These are phyloP conservation scores for Coemansia sp. DNA, from an alignment of 192 early-diverging fungal genomes.

Conservation along the genomic window DNA sequence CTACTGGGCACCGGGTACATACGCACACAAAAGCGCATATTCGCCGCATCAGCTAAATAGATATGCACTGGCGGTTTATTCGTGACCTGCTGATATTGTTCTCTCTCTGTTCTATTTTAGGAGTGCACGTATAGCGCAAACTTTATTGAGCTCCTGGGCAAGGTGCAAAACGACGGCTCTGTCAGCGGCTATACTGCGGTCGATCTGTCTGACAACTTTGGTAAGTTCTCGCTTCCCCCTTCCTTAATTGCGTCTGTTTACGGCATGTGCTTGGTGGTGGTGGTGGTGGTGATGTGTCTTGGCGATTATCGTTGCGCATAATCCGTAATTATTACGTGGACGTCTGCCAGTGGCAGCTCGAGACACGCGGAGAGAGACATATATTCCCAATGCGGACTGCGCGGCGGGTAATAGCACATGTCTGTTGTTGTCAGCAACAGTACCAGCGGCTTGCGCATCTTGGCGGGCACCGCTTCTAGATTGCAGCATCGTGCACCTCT, in stretches of 20 bases:
- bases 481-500: constrained; percentile 7
- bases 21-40: neutral
- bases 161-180: constrained; percentile 48
- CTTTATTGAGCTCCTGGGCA: constrained; percentile 50
- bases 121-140: constrained; percentile 48
- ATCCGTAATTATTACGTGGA: constrained; percentile 12
- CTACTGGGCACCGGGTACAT: constrained; percentile 9
- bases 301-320: neutral
- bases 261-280: neutral
- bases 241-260: neutral
- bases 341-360: neutral
- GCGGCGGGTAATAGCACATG: constrained; percentile 18
- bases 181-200: constrained; percentile 50
- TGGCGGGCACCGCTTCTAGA: constrained; percentile 11
- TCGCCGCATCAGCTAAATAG: constrained; percentile 8
- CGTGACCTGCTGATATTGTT: constrained; percentile 13
- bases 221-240: constrained; percentile 18
- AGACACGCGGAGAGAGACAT: neutral
- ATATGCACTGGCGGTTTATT: neutral
- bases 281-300: neutral
- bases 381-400: constrained; percentile 9
- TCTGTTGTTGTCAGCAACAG: constrained; percentile 8
- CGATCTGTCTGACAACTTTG: constrained; percentile 53
- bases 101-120: constrained; percentile 27
- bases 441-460: constrained; percentile 12